Conservation (phyloP, 1,284 basidiomycete species). For the Marasmius tenuissimus region DNA sequence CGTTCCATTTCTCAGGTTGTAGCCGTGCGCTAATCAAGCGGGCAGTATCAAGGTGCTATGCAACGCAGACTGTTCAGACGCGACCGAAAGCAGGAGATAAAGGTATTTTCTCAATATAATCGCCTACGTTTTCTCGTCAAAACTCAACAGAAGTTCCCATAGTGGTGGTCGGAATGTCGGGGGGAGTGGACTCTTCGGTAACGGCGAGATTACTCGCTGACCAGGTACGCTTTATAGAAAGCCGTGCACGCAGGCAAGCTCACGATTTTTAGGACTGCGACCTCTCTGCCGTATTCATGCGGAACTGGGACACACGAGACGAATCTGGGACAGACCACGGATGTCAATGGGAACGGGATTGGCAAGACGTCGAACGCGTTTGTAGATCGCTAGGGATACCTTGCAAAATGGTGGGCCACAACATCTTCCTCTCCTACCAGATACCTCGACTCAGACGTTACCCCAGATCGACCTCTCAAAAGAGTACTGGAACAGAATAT, state of each 20-base stretch:
- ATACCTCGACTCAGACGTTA: slow-evolving; percentile 8
- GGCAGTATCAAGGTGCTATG: background rate
- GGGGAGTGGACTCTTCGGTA: slow-evolving; percentile 94
- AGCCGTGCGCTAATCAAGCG: background rate
- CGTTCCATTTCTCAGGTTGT: background rate
- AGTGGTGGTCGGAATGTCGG: slow-evolving; percentile 94
- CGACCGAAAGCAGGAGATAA: slow-evolving; percentile 50
- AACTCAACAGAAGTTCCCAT: slow-evolving; percentile 1
- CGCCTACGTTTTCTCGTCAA: background rate
- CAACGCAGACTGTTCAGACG: slow-evolving; percentile 4
- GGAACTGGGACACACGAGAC: slow-evolving; percentile 87
- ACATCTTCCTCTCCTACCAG: slow-evolving; percentile 4
- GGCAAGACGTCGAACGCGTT: slow-evolving; percentile 85
- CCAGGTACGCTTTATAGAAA: slow-evolving; percentile 41
- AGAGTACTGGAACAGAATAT: slow-evolving; percentile 89
- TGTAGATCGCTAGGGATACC: slow-evolving; percentile 69
- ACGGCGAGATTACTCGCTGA: slow-evolving; percentile 74
- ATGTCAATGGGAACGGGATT: slow-evolving; percentile 96
- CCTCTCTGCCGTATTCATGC: slow-evolving; percentile 90
- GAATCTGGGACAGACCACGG: slow-evolving; percentile 73
- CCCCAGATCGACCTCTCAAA: slow-evolving; percentile 76
- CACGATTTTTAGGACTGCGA: slow-evolving; percentile 61
- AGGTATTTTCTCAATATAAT: slow-evolving; percentile 33
- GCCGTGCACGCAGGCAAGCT: background rate
- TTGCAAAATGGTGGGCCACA: slow-evolving; percentile 56